Percentiles rank a stretch among this genome's conserved stretches.
phyloP scores from a whole-genome alignment of 2,329 filamentous ascomycete species.

The Ophiocordyceps robertsii region DNA sequence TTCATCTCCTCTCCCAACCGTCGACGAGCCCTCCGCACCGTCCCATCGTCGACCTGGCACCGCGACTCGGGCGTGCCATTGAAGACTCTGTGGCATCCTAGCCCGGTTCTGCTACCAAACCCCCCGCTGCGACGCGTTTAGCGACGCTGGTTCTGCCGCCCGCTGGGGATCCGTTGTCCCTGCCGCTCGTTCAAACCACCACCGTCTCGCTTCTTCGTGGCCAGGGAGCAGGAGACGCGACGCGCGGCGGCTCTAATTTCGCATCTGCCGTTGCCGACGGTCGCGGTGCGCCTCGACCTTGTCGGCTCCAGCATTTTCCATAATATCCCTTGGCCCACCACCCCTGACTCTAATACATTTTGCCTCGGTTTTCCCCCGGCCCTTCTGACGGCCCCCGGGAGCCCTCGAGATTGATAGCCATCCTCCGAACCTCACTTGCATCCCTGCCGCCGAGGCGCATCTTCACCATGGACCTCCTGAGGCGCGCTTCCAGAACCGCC shows the following conservation, averaged over 20 bases:
- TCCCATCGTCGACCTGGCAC: neutral
- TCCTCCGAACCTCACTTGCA: conserved; percentile 12
- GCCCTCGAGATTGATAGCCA: neutral
- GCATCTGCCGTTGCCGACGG: neutral
- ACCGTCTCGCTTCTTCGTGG: too few relatives aligned
- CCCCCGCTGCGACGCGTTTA: neutral
- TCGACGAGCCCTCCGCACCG: neutral
- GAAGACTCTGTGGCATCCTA: neutral
- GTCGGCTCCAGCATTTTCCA: neutral
- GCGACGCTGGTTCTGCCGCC: neutral
- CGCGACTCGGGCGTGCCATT: neutral
- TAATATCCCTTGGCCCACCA: conserved; percentile 1
- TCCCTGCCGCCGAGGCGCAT: conserved; percentile 26
- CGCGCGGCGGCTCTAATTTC: neutral
- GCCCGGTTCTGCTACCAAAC: neutral
- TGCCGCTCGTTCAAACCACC: conserved; percentile 4
- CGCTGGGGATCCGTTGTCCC: conserved; percentile 4
- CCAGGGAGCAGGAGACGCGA: neutral
- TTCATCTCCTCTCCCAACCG: neutral
- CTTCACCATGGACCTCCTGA: conserved; percentile 41
- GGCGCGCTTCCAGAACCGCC: conserved; percentile 38
- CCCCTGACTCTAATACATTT: conserved; percentile 6
- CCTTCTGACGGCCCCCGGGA: conserved; percentile 12
- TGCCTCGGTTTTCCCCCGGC: conserved; percentile 8
- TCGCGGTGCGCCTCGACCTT: neutral